Evolutionary conservation across 495 filamentous ascomycete species (phyloP).

Genomic region (Talaromyces borbonicus): DNA sequence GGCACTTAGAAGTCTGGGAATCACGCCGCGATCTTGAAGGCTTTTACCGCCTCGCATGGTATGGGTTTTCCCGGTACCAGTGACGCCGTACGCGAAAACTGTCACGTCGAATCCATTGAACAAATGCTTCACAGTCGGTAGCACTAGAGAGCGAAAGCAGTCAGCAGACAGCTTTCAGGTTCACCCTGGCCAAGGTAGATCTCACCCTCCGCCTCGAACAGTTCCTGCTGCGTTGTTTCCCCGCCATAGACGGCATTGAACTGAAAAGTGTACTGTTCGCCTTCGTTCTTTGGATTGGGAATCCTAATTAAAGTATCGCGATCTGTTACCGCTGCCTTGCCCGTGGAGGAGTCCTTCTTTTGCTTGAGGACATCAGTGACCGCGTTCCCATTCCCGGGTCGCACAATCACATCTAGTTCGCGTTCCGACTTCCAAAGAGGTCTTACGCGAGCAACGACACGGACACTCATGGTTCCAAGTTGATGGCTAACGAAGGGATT

Average conservation of each 20-base stretch:
- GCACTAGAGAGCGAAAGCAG: constrained; percentile 34
- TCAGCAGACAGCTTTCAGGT: neutral
- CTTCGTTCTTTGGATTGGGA: constrained; percentile 87
- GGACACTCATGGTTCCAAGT: constrained; percentile 44
- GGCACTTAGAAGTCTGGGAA: constrained; percentile 76
- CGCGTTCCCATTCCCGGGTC: constrained; percentile 33
- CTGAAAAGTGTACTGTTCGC: constrained; percentile 84
- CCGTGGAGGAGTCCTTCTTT: constrained; percentile 19
- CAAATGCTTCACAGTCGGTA: constrained; percentile 74
- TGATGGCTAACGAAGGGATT: neutral
- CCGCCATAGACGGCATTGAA: constrained; percentile 91
- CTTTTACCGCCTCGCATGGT: constrained; percentile 95
- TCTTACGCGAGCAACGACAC: constrained; percentile 82
- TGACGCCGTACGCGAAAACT: constrained; percentile 92
- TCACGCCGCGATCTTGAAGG: constrained; percentile 81
- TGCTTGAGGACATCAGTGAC: constrained; percentile 15
- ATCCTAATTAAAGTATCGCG: constrained; percentile 70
- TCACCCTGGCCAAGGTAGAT: constrained; percentile 1
- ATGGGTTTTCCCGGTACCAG: constrained; percentile 93
- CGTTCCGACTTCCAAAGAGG: constrained; percentile 76
- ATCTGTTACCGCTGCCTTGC: constrained; percentile 42
- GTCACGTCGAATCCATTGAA: constrained; percentile 92
- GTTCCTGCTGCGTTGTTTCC: constrained; percentile 64
- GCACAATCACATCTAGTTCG: constrained; percentile 76
- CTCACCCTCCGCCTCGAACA: constrained; percentile 81